phyloP scores from a whole-genome alignment of 306 rosid genomes.

The Cicer arietinum region DNA sequence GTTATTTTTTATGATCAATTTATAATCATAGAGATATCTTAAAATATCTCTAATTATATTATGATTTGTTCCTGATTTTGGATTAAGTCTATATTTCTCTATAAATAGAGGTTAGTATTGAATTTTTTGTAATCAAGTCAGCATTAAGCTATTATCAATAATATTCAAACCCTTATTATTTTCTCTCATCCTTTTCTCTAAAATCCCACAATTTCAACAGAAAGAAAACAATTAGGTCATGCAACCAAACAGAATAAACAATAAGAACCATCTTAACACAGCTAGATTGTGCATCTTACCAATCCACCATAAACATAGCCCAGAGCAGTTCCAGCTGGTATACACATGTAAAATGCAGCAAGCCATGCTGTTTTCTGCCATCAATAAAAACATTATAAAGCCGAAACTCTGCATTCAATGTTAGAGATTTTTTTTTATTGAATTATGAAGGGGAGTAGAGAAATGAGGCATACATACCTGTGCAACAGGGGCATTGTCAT shows the following conservation, averaged over 20 bases:
- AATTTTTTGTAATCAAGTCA: too few species aligned
- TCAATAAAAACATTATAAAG: conserved; percentile 43
- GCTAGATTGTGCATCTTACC: conserved; percentile 59
- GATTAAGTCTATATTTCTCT: too few species aligned
- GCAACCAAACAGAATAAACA: conserved; percentile 33
- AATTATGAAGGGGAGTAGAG: conserved; percentile 27
- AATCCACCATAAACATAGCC: conserved; percentile 95
- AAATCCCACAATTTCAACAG: too few species aligned
- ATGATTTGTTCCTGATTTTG: too few species aligned
- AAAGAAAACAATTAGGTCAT: conserved; percentile 13
- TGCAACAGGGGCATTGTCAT: conserved; percentile 86
- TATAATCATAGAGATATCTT: too few species aligned
- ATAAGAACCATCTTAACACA: conserved; percentile 28
- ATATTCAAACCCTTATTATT: too few species aligned
- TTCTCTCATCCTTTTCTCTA: too few species aligned
- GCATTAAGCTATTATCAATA: too few species aligned
- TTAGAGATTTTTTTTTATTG: conserved; percentile 33
- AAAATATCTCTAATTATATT: too few species aligned
- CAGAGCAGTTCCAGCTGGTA: conserved; percentile 91
- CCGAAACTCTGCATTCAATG: conserved; percentile 27
- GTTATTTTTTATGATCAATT: too few species aligned
- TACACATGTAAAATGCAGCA: conserved; percentile 92
- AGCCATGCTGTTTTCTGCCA: conserved; percentile 96
- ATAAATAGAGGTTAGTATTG: too few species aligned
- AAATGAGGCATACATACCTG: conserved; percentile 73